Evolutionary conservation across 2,329 filamentous ascomycete species (phyloP).

Genomic region (Penicillium sp.): DNA sequence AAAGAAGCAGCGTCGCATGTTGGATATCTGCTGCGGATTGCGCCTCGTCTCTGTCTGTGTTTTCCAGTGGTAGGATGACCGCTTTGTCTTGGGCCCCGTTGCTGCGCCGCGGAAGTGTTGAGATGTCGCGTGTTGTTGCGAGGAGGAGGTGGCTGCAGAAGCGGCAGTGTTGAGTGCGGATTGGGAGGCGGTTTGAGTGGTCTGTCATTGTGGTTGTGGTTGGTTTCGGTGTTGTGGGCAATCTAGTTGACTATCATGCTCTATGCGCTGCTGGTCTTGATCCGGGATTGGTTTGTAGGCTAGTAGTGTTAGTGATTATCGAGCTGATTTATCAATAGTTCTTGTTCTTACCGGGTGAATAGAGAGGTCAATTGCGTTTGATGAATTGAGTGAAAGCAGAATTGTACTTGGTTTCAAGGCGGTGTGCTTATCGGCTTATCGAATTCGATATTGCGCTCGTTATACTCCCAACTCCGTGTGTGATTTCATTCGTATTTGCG

Average conservation of each 20-base stretch:
- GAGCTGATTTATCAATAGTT: no score
- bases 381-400: no score
- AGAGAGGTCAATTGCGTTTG: no score
- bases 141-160: slow-evolving; percentile 61
- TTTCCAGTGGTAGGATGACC: slow-evolving; percentile 51
- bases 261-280: no score
- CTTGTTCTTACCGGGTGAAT: no score
- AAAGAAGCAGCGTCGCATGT: slow-evolving; percentile 48
- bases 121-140: slow-evolving; percentile 51
- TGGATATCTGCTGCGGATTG: slow-evolving; percentile 8
- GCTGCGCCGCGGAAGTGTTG: slow-evolving; percentile 49
- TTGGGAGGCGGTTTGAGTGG: slow-evolving; percentile 21
- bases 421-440: slow-evolving; percentile 7
- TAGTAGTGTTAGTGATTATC: no score
- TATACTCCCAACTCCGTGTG: background rate
- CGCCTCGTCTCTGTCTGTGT: slow-evolving; percentile 19
- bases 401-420: slow-evolving; percentile 1
- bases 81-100: slow-evolving; percentile 49
- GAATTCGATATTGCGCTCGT: no score
- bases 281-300: no score
- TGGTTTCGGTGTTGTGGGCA: background rate
- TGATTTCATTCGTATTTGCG: no score
- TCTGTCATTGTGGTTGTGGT: background rate
- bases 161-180: slow-evolving; percentile 55
- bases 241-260: no score